Conservation (phyloP, 2,329 filamentous ascomycete species). For the Dactylellina cionopaga region DNA sequence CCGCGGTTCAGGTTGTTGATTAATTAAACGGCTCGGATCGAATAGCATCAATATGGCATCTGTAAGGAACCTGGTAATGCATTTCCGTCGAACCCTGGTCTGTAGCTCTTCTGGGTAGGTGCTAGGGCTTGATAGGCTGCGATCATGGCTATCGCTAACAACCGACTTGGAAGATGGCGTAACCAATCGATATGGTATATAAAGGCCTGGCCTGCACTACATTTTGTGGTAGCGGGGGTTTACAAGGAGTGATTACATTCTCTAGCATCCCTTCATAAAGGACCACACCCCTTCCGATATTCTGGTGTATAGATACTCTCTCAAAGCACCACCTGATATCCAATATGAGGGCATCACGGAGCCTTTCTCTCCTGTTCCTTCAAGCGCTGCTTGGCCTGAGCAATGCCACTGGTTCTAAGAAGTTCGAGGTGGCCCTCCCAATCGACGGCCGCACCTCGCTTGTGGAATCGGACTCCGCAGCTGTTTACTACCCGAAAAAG, state of each 20-base stretch:
- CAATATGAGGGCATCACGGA: slow-evolving; percentile 1
- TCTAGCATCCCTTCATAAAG: neutral
- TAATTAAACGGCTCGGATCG: slow-evolving; percentile 32
- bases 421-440: slow-evolving; percentile 14
- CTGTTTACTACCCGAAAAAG: slow-evolving; percentile 61
- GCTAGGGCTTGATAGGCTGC: neutral
- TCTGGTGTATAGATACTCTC: no score
- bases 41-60: slow-evolving; percentile 11
- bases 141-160: no score
- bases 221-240: no score
- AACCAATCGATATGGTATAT: neutral
- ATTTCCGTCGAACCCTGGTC: neutral
- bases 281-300: neutral
- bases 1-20: neutral
- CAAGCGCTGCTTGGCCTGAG: neutral
- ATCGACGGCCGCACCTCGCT: slow-evolving; percentile 56
- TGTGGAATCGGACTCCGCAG: slow-evolving; percentile 63
- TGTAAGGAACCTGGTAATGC: neutral
- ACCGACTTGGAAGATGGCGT: neutral
- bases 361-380: neutral
- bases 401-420: neutral
- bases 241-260: neutral
- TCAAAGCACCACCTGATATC: neutral
- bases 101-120: slow-evolving; percentile 11
- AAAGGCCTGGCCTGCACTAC: neutral